Evolutionary conservation across 202 grass and related monocot species (phyloP).

Genomic region (Brachypodium distachyon): DNA sequence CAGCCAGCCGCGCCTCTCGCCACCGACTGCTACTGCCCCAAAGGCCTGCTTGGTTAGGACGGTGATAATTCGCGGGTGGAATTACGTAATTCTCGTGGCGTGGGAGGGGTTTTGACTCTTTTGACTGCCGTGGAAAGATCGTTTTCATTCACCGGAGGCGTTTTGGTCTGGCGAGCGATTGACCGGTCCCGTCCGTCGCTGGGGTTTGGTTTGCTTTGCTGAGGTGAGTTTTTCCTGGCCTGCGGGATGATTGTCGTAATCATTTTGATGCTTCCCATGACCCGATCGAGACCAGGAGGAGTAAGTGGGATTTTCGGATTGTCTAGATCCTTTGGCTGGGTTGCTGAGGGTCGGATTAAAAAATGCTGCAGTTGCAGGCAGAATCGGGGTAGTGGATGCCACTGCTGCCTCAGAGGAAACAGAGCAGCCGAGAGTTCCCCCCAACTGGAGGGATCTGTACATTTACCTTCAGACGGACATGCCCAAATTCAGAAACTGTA

Average conservation of each 20-base stretch:
- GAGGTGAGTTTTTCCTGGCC: not conserved
- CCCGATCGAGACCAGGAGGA: not conserved
- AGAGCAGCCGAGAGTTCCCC: not conserved
- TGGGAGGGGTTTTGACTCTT: too few species aligned
- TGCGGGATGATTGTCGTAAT: not conserved
- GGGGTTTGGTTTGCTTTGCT: not conserved
- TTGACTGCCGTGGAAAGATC: not conserved
- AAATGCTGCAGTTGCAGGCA: not conserved
- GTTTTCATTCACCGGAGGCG: not conserved
- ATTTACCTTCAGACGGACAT: not conserved
- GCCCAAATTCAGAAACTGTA: too few species aligned
- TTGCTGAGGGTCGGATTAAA: not conserved
- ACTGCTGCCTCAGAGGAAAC: not conserved
- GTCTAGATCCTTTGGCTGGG: slow-evolving; percentile 3
- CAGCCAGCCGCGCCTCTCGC: too few species aligned
- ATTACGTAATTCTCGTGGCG: not conserved
- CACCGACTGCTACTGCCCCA: too few species aligned
- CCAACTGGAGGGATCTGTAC: not conserved
- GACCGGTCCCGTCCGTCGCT: not conserved
- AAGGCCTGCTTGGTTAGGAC: too few species aligned
- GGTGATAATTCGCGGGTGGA: too few species aligned
- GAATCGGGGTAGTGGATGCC: too few species aligned
- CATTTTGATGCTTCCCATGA: not conserved
- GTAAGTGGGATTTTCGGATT: slow-evolving; percentile 12
- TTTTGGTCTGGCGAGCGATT: slow-evolving; percentile 29